These are phyloP conservation scores for Trametes elegans DNA, from an alignment of 768 basidiomycete genomes.

Conservation along the genomic window DNA sequence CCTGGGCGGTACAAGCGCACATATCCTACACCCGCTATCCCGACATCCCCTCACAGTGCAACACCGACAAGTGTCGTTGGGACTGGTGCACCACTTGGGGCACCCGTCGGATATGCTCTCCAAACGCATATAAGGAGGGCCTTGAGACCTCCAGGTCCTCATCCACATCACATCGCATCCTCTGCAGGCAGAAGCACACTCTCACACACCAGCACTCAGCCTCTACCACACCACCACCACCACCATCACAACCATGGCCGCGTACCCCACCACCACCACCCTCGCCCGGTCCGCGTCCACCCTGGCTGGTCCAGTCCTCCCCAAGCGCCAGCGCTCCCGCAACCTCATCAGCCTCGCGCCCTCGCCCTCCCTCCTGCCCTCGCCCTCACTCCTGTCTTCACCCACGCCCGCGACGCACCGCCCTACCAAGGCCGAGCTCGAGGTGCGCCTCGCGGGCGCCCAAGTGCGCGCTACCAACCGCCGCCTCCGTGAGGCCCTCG, in stretches of 20 bases:
- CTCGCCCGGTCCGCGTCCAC: slow-evolving; percentile 3
- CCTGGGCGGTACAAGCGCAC: no score
- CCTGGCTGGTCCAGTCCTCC: slow-evolving; percentile 13
- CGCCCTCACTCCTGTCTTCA: background rate
- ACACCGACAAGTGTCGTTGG: no score
- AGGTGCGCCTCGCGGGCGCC: slow-evolving; percentile 12
- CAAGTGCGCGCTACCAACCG: slow-evolving; percentile 8
- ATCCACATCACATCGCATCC: background rate
- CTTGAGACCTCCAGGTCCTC: background rate
- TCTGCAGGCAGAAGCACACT: background rate
- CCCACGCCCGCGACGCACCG: slow-evolving; percentile 3
- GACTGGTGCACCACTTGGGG: no score
- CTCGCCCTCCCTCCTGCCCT: slow-evolving; percentile 8
- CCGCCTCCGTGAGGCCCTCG: slow-evolving; percentile 1
- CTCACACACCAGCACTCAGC: background rate
- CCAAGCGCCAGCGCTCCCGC: background rate
- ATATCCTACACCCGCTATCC: background rate
- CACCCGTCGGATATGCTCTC: background rate
- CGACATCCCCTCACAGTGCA: background rate
- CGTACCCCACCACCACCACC: slow-evolving; percentile 1
- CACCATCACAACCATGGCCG: slow-evolving; percentile 3
- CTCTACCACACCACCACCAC: background rate
- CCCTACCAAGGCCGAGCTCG: slow-evolving; percentile 21
- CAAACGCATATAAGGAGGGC: background rate
- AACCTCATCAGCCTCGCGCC: slow-evolving; percentile 1